phyloP scores from a whole-genome alignment of 768 basidiomycete genomes.

The Agrocybe chaxingu region DNA sequence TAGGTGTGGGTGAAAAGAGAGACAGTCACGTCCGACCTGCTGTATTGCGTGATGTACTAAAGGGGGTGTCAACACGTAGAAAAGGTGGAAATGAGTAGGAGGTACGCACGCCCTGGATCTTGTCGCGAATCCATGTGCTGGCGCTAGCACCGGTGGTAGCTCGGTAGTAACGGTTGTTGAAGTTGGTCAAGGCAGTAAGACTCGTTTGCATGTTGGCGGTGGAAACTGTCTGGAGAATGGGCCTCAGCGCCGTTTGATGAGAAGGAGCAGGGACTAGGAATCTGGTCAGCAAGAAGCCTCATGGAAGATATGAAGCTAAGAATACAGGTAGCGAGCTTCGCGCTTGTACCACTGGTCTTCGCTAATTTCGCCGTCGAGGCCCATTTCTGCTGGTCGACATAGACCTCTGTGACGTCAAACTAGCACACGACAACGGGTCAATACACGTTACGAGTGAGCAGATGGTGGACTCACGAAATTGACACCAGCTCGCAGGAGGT shows the following conservation, averaged over 20 bases:
- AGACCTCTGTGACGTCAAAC: constrained; percentile 42
- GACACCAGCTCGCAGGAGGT: constrained; percentile 27
- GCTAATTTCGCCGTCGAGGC: constrained; percentile 11
- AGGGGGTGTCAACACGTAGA: not conserved
- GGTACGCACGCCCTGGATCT: constrained; percentile 23
- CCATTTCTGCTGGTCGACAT: constrained; percentile 27
- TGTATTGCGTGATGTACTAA: constrained; percentile 21
- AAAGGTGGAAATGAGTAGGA: not conserved
- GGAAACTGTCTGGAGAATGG: constrained; percentile 26
- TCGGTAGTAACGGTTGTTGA: constrained; percentile 42
- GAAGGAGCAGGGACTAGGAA: constrained; percentile 28
- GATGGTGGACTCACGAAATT: constrained; percentile 29
- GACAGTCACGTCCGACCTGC: constrained; percentile 26
- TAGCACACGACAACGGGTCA: constrained; percentile 8
- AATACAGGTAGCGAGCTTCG: constrained; percentile 16
- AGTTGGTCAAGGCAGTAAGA: constrained; percentile 32
- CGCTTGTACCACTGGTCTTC: constrained; percentile 22
- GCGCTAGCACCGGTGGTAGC: constrained; percentile 34
- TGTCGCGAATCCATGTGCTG: constrained; percentile 34
- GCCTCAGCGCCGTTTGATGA: constrained; percentile 23
- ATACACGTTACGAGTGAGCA: not conserved
- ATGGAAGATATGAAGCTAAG: not conserved
- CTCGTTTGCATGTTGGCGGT: constrained; percentile 31
- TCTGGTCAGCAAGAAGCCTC: not conserved
- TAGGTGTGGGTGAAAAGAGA: constrained; percentile 29